Percentiles rank a stretch among this genome's conserved stretches.
phyloP scores from a whole-genome alignment of 2,329 filamentous ascomycete species.

The Furcasterigmium furcatum region DNA sequence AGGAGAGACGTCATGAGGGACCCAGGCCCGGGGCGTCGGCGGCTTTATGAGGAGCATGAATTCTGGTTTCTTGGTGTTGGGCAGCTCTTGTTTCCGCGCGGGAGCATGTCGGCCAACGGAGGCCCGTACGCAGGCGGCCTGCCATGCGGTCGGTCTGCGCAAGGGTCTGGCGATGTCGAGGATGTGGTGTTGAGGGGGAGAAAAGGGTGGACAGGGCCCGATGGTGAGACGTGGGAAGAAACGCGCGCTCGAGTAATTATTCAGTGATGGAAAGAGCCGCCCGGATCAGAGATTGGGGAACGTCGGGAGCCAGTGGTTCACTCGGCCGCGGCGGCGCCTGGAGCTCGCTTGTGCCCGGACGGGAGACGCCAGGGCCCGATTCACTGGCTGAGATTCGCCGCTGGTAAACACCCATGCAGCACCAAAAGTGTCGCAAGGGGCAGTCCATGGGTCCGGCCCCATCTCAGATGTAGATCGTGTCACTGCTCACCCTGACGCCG shows the following conservation, averaged over 20 bases:
- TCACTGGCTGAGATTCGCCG: constrained; percentile 16
- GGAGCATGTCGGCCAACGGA: background rate
- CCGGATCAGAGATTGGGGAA: constrained; percentile 5
- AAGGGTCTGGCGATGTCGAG: background rate
- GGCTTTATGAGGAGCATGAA: background rate
- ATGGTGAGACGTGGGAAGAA: constrained; percentile 2
- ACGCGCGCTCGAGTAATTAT: no score
- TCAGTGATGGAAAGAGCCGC: constrained; percentile 11
- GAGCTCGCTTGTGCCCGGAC: constrained; percentile 8
- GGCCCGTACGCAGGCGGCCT: no score
- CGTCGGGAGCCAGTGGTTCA: constrained; percentile 5
- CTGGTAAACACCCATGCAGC: constrained; percentile 2
- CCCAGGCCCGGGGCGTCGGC: background rate
- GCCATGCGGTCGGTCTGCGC: no score
- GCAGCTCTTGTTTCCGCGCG: background rate
- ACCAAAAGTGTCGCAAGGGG: constrained; percentile 2
- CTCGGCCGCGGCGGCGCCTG: constrained; percentile 8
- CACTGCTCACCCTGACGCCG: background rate
- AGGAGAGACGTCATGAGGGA: no score
- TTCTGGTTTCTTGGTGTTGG: background rate
- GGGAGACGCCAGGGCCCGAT: constrained; percentile 8
- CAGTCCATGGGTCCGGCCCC: background rate
- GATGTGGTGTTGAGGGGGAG: background rate
- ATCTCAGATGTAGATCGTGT: background rate
- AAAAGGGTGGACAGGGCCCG: background rate